Evolutionary conservation across 768 basidiomycete genomes (phyloP), one percentile per base, ranked within the genome.

Genomic region (Hebeloma cylindrosporum): DNA sequence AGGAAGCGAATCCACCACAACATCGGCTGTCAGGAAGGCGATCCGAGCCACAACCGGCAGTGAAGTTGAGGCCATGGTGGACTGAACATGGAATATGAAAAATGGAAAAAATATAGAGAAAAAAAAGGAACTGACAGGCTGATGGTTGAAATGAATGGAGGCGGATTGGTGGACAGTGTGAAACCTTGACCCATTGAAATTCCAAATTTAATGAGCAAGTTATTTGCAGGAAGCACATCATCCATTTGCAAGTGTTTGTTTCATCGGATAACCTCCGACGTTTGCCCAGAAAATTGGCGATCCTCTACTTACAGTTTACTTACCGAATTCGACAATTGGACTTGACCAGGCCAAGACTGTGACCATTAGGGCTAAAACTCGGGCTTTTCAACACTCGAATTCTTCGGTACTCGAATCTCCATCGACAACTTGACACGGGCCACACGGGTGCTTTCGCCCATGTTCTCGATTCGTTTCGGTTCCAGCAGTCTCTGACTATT

Each of bases 11-110:
- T 86, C 75, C 31, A 91, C 65, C 11, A 89, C 54, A 34, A 77
- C 65, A 54, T 87, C 85, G 6, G 88, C 86, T 21, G 82, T 72
- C 22, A 87, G 65, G 61, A 76, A 82, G n/a, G 82, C 85, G 48
- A 90, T 74, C 25, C 87, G 82, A 29, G 83, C 77, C 37, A 64
- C 57, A 17, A 43, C 86, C 83, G 4, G 75, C 54, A 54, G 56
- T 29, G 26, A 60, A 46, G 46, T 60, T 51, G 51, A 52, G 50
- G 58, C 52, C 60, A 64, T 65, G 25, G 44, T 53, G 41, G 6
- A 32, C 7, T 31, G 17, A 40, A 18, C 40, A 23, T 36, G 7
- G 22, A 21, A 43, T 14, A 40, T 30, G 35, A 36, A 25, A 34
- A 35, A 27, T 48, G 29, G 16, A 30, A n/a, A 38, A 43, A 32